Conservation (phyloP, 257 asterid species). For the Pogostemon cablin region DNA sequence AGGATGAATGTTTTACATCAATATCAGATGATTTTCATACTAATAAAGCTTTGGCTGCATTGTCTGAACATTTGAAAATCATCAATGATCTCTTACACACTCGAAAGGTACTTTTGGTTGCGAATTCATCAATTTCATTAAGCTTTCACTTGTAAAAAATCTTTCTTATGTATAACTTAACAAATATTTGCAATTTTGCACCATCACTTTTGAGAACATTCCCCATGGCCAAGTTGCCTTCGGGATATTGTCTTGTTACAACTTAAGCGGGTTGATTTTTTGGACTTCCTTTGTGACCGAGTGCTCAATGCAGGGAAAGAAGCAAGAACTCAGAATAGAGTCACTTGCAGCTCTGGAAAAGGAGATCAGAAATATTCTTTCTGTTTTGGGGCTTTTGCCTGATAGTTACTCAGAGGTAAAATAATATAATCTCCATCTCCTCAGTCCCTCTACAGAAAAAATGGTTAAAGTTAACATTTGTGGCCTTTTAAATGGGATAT, state of each 20-base stretch:
- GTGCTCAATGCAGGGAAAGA: slow-evolving; percentile 78
- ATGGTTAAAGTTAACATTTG: not conserved
- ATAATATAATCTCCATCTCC: slow-evolving; percentile 8
- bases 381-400: slow-evolving; percentile 77
- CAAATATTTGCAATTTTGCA: not conserved
- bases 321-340: slow-evolving; percentile 69
- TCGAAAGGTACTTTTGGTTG: slow-evolving; percentile 62
- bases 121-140: slow-evolving; percentile 8
- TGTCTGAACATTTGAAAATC: slow-evolving; percentile 84
- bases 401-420: slow-evolving; percentile 70
- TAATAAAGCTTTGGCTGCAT: slow-evolving; percentile 82
- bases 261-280: slow-evolving; percentile 18
- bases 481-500: not conserved
- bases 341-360: slow-evolving; percentile 77
- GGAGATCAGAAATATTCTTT: slow-evolving; percentile 53
- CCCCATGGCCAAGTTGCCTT: not conserved
- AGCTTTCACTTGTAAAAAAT: slow-evolving; percentile 1
- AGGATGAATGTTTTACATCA: slow-evolving; percentile 66
- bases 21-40: slow-evolving; percentile 96
- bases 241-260: slow-evolving; percentile 5
- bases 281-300: slow-evolving; percentile 20
- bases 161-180: slow-evolving; percentile 11
- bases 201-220: slow-evolving; percentile 12
- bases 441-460: not conserved
- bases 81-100: slow-evolving; percentile 93